Percentiles rank a stretch among this genome's conserved stretches.
Evolutionary conservation across 2,329 filamentous ascomycete genomes (phyloP).

Genomic region (Pseudogymnoascus verrucosus): DNA sequence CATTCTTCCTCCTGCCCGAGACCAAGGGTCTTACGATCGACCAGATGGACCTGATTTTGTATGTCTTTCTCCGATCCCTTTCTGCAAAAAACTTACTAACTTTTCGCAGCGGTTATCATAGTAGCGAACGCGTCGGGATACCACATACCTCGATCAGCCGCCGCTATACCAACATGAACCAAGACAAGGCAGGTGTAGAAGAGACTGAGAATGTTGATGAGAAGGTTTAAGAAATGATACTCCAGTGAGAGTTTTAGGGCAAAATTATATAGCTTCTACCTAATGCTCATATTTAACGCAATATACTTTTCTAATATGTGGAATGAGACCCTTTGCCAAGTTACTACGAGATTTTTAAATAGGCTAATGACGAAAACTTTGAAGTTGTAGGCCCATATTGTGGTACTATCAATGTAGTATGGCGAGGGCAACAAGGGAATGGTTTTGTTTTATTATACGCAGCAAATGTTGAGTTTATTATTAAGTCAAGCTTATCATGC

Average conservation of each 20-base stretch:
- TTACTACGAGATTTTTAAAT: not conserved
- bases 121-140: not conserved
- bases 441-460: not conserved
- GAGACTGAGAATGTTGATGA: not conserved
- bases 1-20: constrained; percentile 45
- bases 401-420: not conserved
- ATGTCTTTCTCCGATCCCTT: not conserved
- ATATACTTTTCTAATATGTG: not conserved
- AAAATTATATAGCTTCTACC: not conserved
- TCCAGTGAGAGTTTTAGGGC: not conserved
- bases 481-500: not conserved
- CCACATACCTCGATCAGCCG: not conserved
- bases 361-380: not conserved
- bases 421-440: not conserved
- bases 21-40: constrained; percentile 48
- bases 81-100: not conserved
- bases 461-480: not conserved
- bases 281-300: not conserved
- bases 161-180: not conserved
- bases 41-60: constrained; percentile 36
- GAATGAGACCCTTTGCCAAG: not conserved
- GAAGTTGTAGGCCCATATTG: not conserved
- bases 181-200: not conserved
- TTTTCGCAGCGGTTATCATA: not conserved
- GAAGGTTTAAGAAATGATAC: not conserved